These are phyloP conservation scores for Colletotrichum eremochloae DNA, from an alignment of 2,329 filamentous ascomycete species.

Conservation along the genomic window DNA sequence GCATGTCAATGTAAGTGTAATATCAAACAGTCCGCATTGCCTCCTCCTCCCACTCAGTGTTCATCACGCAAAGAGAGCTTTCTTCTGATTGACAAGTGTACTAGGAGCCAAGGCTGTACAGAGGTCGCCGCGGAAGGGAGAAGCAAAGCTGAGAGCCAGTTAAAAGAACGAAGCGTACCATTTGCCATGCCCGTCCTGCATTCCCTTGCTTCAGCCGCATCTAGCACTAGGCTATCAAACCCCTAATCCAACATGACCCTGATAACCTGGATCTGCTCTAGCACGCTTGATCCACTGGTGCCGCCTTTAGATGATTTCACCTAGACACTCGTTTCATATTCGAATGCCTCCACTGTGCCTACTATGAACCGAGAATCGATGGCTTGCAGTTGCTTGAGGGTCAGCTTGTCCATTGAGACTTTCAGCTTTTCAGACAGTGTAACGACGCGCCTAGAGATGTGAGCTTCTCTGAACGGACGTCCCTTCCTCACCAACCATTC, in stretches of 20 bases:
- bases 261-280: slow-evolving; percentile 69
- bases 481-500: slow-evolving; percentile 73
- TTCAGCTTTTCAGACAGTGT: slow-evolving; percentile 74
- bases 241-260: slow-evolving; percentile 50
- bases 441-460: slow-evolving; percentile 81
- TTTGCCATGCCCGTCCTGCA: too few species aligned
- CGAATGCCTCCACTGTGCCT: slow-evolving; percentile 74
- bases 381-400: not conserved
- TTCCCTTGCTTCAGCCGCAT: not conserved
- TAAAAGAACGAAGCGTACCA: too few species aligned
- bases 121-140: too few species aligned
- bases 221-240: not conserved
- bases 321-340: slow-evolving; percentile 81
- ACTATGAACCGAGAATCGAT: slow-evolving; percentile 55
- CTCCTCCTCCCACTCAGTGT: too few species aligned
- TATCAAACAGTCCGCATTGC: too few species aligned
- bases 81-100: too few species aligned
- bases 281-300: slow-evolving; percentile 74
- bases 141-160: too few species aligned
- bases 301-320: slow-evolving; percentile 76
- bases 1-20: too few species aligned
- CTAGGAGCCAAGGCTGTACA: too few species aligned
- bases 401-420: slow-evolving; percentile 52
- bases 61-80: too few species aligned
- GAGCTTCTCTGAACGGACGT: slow-evolving; percentile 82